A percentile compares a stretch with the other conserved stretches of the same genome.
phyloP scores from a whole-genome alignment of 768 basidiomycete genomes.

The Pholiota microspora region DNA sequence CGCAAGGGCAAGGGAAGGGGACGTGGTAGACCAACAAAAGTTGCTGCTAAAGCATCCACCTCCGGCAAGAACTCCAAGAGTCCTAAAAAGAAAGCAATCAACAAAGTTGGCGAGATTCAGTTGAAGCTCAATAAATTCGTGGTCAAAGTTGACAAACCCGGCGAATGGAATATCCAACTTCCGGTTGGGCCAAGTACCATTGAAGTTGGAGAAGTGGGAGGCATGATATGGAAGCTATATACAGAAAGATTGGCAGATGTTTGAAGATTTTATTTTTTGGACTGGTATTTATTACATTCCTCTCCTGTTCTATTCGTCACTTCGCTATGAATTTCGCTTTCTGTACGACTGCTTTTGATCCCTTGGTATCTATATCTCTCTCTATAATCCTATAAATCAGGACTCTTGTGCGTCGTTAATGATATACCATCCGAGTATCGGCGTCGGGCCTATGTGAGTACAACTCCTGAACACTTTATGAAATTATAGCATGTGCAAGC shows the following conservation, averaged over 20 bases:
- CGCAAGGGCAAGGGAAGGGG: constrained; percentile 39
- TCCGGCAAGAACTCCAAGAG: constrained; percentile 27
- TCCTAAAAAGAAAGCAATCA: constrained; percentile 37
- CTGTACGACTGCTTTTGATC: background rate
- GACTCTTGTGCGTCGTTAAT: constrained; percentile 1
- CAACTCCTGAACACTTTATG: too few relatives aligned
- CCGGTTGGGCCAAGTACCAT: constrained; percentile 58
- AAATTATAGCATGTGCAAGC: too few relatives aligned
- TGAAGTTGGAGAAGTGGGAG: constrained; percentile 73
- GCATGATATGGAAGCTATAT: constrained; percentile 70
- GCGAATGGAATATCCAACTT: constrained; percentile 63
- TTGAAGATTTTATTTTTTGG: constrained; percentile 1
- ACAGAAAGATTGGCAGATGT: constrained; percentile 41
- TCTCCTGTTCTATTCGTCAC: background rate
- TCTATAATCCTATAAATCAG: constrained; percentile 11
- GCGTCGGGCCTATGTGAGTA: too few relatives aligned
- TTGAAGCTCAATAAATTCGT: constrained; percentile 61
- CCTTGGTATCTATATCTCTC: background rate
- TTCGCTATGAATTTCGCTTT: constrained; percentile 3
- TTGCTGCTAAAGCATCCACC: constrained; percentile 24
- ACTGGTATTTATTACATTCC: background rate
- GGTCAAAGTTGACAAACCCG: constrained; percentile 42
- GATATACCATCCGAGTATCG: too few relatives aligned
- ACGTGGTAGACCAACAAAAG: constrained; percentile 35
- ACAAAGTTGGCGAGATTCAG: constrained; percentile 48